Base-by-base conservation (phyloP, 2,329 filamentous ascomycete genomes). In the Sordariomycetes sp. region DNA sequence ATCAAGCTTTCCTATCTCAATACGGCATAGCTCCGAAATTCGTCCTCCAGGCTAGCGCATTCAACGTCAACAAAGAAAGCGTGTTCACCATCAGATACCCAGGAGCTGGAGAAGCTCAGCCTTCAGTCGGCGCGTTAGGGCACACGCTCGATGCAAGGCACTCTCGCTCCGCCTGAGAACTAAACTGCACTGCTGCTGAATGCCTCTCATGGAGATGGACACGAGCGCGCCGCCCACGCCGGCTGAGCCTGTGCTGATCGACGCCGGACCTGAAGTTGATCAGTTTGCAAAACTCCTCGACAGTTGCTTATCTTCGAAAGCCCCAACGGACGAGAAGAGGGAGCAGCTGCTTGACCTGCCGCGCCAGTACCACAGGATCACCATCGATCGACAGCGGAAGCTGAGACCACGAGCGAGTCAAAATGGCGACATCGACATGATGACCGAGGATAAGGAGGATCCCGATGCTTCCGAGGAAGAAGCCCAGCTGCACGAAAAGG, bases 201-300 rank as follows among this genome's bases (percentile, higher is more conserved):
- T n/a, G n/a, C n/a, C n/a, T n/a, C n/a, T n/a, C n/a, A 36, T 39
- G 37, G 34, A 39, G 9, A 19, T 36, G 6, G 37, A 39, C 27
- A 17, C 23, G 3, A 14, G n/a, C 12, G 16, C 23, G 29, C 19
- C 23, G 17, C 23, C 18, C 19, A n/a, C 23, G 8, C 21, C 21
- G 17, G 14, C 18, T 15, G 34, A 32, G 21, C 21, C 24, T 12
- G n/a, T 32, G 8, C 19, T 21, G 38, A 74, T 85, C 44, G 70
- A 74, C 28, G 77, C 85, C 21, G 82, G 83, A 33, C 76, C 79
- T 41, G 86, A 94, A 57, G 85, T 94, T 39, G 86, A 94, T 59
- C 72, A 77, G 29, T 95, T 95, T 52, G 87, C 88, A 24, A 81
- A 83, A 51, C 75, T 76, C 33, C 70, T 95, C 16, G 88, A 95